Percentiles rank a stretch among this genome's conserved stretches.
phyloP scores from a whole-genome alignment of 306 rosid species.

The Delonix regia region DNA sequence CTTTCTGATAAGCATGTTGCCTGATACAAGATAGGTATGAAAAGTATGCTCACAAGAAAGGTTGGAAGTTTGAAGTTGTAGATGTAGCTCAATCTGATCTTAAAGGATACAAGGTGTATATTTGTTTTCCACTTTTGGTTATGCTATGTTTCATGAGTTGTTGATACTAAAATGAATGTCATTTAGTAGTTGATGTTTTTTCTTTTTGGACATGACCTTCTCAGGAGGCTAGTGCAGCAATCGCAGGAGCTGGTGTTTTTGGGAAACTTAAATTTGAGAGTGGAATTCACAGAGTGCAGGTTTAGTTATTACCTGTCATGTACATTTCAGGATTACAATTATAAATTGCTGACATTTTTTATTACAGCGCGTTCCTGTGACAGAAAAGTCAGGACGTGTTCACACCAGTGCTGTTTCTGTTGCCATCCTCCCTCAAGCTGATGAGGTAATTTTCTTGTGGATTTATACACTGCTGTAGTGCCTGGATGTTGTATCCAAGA shows the following conservation, averaged over 20 bases:
- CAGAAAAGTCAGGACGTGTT: conserved; percentile 90
- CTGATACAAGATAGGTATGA: conserved; percentile 66
- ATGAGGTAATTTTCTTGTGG: conserved; percentile 58
- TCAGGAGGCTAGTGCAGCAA: conserved; percentile 92
- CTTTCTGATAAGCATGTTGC: conserved; percentile 35
- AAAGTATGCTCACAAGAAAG: conserved; percentile 70
- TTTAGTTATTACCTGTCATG: conserved; percentile 39
- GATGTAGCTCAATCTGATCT: conserved; percentile 78
- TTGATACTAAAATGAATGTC: conserved; percentile 16
- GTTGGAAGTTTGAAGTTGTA: conserved; percentile 87
- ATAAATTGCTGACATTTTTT: conserved; percentile 31
- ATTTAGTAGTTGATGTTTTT: conserved; percentile 9
- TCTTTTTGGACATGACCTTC: conserved; percentile 31
- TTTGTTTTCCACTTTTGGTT: conserved; percentile 16
- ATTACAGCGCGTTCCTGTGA: conserved; percentile 84
- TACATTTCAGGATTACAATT: conserved; percentile 17
- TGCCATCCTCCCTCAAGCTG: conserved; percentile 95
- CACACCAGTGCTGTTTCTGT: conserved; percentile 98
- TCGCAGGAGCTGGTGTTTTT: conserved; percentile 74
- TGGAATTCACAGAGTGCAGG: conserved; percentile 98
- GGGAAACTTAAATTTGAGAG: conserved; percentile 96
- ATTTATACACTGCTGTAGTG: conserved; percentile 21
- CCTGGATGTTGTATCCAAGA: conserved; percentile 24
- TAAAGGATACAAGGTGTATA: conserved; percentile 80
- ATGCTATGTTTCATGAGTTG: conserved; percentile 21